A percentile compares a stretch with the other conserved stretches of the same genome.
phyloP scores from a whole-genome alignment of 2,329 filamentous ascomycete genomes.

The Aaosphaeria pasadenensis region DNA sequence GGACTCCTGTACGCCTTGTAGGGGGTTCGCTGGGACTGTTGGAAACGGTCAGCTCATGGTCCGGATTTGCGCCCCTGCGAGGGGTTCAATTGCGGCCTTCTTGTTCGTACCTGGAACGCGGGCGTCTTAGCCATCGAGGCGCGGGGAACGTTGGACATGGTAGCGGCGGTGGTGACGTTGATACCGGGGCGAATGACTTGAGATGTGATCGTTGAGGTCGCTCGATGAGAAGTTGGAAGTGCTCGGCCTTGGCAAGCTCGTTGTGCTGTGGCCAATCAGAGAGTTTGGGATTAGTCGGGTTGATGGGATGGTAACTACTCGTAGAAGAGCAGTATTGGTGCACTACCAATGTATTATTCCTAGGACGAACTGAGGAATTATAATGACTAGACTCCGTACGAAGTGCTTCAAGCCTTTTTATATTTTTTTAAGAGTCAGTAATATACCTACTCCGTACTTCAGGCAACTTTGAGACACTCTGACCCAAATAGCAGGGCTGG shows the following conservation, averaged over 20 bases:
- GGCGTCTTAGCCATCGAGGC: constrained; percentile 3
- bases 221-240: neutral
- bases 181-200: neutral
- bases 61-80: constrained; percentile 3
- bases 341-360: neutral
- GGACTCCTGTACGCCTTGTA: constrained; percentile 55
- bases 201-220: neutral
- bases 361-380: too few species aligned
- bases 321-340: too few species aligned
- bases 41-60: constrained; percentile 2
- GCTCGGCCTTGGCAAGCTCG: neutral
- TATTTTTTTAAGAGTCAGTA: too few species aligned
- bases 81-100: neutral
- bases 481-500: too few species aligned
- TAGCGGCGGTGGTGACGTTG: neutral
- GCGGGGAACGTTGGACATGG: constrained; percentile 1
- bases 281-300: neutral
- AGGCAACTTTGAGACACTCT: too few species aligned
- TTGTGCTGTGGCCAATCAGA: neutral
- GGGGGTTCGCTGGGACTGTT: constrained; percentile 27
- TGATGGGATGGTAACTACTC: neutral
- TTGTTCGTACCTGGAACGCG: neutral
- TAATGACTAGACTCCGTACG: too few species aligned
- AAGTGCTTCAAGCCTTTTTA: too few species aligned
- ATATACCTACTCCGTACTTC: too few species aligned